phyloP scores from a whole-genome alignment of 495 filamentous ascomycete species.

The Neurospora pannonica region DNA sequence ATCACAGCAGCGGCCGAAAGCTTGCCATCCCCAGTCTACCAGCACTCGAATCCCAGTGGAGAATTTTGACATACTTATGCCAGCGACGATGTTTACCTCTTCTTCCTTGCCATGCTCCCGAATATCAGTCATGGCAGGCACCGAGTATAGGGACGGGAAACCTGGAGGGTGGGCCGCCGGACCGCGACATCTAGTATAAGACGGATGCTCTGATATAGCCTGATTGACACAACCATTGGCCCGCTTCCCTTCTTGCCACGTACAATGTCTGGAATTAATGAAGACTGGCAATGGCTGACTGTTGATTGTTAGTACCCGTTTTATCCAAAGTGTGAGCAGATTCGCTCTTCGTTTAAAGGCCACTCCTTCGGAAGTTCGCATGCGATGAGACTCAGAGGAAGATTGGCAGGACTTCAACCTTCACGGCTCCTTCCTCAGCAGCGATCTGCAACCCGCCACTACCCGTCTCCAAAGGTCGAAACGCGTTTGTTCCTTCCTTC shows the following conservation, averaged over 20 bases:
- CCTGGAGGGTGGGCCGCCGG: slow-evolving; percentile 19
- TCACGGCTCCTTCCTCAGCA: background rate
- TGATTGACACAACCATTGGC: slow-evolving; percentile 14
- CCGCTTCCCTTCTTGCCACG: background rate
- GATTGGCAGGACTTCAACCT: background rate
- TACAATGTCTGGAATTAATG: slow-evolving; percentile 17
- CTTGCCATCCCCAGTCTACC: background rate
- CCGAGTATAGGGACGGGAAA: background rate
- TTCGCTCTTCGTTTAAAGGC: slow-evolving; percentile 5
- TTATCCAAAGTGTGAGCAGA: slow-evolving; percentile 28
- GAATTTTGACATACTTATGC: background rate
- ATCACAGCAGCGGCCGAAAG: background rate
- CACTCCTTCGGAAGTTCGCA: background rate
- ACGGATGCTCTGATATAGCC: slow-evolving; percentile 21
- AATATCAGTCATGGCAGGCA: background rate
- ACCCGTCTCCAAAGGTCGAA: background rate
- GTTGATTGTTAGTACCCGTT: background rate
- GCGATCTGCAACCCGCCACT: slow-evolving; percentile 2
- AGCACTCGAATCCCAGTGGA: background rate
- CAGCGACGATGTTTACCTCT: no score
- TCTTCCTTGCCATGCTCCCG: background rate
- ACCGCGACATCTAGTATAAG: slow-evolving; percentile 20
- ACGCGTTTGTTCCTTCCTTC: background rate
- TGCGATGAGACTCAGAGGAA: background rate
- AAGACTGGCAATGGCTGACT: slow-evolving; percentile 10